phyloP scores from a whole-genome alignment of 495 filamentous ascomycete species.

The Haplographium delicatum region DNA sequence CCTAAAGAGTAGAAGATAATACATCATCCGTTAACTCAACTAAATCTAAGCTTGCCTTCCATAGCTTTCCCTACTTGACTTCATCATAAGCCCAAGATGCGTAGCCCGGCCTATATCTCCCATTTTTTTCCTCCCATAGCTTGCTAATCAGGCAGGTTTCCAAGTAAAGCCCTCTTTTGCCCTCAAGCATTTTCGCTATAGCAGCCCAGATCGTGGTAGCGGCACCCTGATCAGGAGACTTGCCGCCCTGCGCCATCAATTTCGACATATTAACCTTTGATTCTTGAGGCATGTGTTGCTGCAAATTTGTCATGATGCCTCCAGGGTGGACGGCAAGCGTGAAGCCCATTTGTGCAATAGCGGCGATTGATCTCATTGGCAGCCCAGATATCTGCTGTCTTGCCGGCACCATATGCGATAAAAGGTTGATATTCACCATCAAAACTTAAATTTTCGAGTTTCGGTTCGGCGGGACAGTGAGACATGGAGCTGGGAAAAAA shows the following conservation, averaged over 20 bases:
- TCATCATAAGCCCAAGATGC: constrained; percentile 27
- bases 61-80: constrained; percentile 31
- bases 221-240: constrained; percentile 30
- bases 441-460: constrained; percentile 37
- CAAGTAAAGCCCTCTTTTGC: constrained; percentile 39
- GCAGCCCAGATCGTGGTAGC: constrained; percentile 43
- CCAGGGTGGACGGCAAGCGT: not conserved
- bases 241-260: constrained; percentile 25
- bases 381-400: constrained; percentile 45
- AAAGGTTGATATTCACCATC: constrained; percentile 27
- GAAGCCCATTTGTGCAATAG: constrained; percentile 19
- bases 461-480: constrained; percentile 33
- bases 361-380: constrained; percentile 37
- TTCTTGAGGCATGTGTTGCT: not conserved
- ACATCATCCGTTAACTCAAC: constrained; percentile 23
- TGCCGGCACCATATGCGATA: constrained; percentile 42
- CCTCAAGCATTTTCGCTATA: constrained; percentile 28
- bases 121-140: constrained; percentile 5
- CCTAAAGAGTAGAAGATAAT: too few relatives aligned
- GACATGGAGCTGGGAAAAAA: constrained; percentile 33
- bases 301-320: not conserved
- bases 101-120: not conserved
- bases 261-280: not conserved
- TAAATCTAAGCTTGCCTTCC: constrained; percentile 30
- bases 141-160: constrained; percentile 10